phyloP scores from a whole-genome alignment of 225 moss, liverwort and hornwort species.

The Marchantia paleacea region DNA sequence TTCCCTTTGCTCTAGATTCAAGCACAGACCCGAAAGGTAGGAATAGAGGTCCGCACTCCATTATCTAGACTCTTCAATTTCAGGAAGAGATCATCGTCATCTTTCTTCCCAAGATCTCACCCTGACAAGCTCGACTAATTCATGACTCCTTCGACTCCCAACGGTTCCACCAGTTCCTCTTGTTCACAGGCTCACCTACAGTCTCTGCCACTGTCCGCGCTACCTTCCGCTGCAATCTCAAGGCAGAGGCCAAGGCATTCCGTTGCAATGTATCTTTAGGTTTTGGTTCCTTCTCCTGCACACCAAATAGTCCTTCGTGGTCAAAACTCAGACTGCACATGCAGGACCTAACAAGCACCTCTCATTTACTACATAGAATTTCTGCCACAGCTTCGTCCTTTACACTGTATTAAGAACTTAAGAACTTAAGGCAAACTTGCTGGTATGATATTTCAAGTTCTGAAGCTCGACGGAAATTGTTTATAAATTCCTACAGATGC shows the following conservation, averaged over 20 bases:
- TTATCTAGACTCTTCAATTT: not conserved
- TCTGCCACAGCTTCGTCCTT: no score
- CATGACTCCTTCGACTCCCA: conserved; percentile 57
- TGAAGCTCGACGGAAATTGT: no score
- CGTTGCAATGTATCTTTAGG: conserved; percentile 60
- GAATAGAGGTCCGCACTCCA: not conserved
- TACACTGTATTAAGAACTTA: no score
- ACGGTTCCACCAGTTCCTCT: conserved; percentile 92
- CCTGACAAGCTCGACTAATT: conserved; percentile 8
- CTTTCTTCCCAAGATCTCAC: not conserved
- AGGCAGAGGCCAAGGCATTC: conserved; percentile 83
- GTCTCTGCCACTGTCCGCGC: conserved; percentile 52
- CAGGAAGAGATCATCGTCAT: not conserved
- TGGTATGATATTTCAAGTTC: no score
- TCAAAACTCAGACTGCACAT: not conserved
- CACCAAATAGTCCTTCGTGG: not conserved
- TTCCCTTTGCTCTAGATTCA: not conserved
- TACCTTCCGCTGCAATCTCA: conserved; percentile 72
- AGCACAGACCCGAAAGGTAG: not conserved
- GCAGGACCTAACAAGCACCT: not conserved
- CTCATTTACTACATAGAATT: no score
- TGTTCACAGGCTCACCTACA: conserved; percentile 50
- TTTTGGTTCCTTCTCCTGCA: conserved; percentile 72
- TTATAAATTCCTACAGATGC: no score
- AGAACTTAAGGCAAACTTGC: no score